Evolutionary conservation across 345 rosid genomes (phyloP), one percentile per base, ranked within the genome.

Genomic region (Hevea brasiliensis): DNA sequence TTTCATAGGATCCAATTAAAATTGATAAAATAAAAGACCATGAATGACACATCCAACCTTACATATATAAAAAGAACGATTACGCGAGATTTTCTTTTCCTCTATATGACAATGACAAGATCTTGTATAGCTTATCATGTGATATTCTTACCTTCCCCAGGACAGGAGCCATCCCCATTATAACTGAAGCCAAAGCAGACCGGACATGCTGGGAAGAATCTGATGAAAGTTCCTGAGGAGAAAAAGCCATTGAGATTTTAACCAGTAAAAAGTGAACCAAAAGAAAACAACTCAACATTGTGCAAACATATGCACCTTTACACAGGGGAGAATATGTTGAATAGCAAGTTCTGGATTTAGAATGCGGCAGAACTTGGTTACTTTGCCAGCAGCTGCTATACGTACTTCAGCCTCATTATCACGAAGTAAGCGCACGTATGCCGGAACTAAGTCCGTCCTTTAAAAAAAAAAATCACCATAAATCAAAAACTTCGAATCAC

Each of bases 351-450:
- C 98, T 24, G 98, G 97, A 76, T 77, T 90, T 78, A 94, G 79
- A 72, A 92, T 92, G 77, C 91, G 90, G 84, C 94, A 92, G 82
- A 94, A 94, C 83, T 92, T 94, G 0, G 98, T 92, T 54, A 92
- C 96, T 88, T 92, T 92, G 9, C 97, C 98, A 72, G 98, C 98
- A 79, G 98, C 98, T 59, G 98, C 98, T 76, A 92, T 94, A 48
- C 98, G 92, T 50, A 94, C 98, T 90, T 94, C 98, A 81, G 98
- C 98, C 84, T 94, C 98, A 77, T 89, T 90, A 72, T 94, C 98
- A 40, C 98, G 92, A 68, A 94, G 98, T 71, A 94, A 72, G 54
- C 92, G 92, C 74, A 90, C 98, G 80, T 92, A 94, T 67, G 98
- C 97, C 61, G 98, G 98, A 56, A 92, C 94, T 87, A 94, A 79